phyloP scores from a whole-genome alignment of 352 stramenopile genomes.

The Globisporangium nodosum region DNA sequence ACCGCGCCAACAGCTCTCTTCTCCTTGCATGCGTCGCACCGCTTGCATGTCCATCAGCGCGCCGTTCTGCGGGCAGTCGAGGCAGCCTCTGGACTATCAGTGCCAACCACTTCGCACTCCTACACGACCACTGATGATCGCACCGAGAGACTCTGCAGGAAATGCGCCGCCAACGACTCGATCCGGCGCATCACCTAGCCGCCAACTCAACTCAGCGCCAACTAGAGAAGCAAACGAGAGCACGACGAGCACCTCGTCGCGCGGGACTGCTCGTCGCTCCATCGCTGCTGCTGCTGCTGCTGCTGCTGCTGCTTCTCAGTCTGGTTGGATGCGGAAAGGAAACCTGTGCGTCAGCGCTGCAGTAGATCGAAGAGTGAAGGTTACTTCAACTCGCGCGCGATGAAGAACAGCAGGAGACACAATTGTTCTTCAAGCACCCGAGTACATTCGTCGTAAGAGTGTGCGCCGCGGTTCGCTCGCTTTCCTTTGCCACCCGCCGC shows the following conservation, averaged over 20 bases:
- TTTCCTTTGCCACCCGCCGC: neutral
- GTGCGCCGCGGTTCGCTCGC: neutral
- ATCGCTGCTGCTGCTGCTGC: neutral
- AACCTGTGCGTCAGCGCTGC: neutral
- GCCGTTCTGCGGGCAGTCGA: constrained; percentile 25
- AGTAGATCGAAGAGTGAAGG: constrained; percentile 10
- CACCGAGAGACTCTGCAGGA: constrained; percentile 51
- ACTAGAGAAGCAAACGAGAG: neutral
- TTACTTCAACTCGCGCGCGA: constrained; percentile 25
- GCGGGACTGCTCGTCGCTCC: constrained; percentile 8
- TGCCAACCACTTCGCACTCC: neutral
- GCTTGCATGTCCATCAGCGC: constrained; percentile 48
- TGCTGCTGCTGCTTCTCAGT: neutral
- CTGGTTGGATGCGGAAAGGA: neutral
- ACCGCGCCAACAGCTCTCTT: neutral
- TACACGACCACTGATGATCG: neutral
- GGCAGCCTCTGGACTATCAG: neutral
- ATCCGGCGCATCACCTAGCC: constrained; percentile 53
- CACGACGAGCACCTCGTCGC: constrained; percentile 31
- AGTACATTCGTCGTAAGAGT: neutral
- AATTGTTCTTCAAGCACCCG: neutral
- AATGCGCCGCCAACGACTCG: constrained; percentile 45
- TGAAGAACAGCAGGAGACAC: neutral
- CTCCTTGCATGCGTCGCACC: constrained; percentile 19
- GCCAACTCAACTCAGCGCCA: no score